Percentiles rank a stretch among this genome's conserved stretches.
phyloP scores from a whole-genome alignment of 2,329 filamentous ascomycete species.

The Lasiodiplodia citricola region DNA sequence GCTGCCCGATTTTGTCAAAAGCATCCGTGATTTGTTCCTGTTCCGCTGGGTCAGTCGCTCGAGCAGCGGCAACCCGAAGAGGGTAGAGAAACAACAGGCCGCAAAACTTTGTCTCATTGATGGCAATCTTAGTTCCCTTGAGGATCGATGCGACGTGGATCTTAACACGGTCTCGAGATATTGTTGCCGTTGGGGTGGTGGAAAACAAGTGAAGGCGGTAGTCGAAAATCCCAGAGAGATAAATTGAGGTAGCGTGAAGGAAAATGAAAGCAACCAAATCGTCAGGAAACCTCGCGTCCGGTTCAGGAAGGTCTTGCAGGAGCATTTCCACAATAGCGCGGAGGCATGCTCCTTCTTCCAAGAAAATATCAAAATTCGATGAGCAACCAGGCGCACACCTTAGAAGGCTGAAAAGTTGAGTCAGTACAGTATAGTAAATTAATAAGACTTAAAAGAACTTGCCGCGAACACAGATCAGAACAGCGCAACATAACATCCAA shows the following conservation, averaged over 20 bases:
- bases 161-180: not conserved
- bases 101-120: not conserved
- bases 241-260: slow-evolving; percentile 10
- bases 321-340: not conserved
- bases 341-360: not conserved
- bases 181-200: not conserved
- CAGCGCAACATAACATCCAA: not conserved
- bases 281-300: not conserved
- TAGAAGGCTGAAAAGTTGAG: not conserved
- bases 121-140: not conserved
- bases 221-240: slow-evolving; percentile 17
- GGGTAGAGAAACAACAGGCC: slow-evolving; percentile 18
- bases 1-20: not conserved
- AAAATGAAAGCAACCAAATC: not conserved
- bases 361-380: not conserved
- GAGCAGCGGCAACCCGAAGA: slow-evolving; percentile 12
- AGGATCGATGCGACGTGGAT: not conserved
- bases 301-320: not conserved
- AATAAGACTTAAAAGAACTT: no score
- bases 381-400: not conserved
- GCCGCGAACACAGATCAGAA: not conserved
- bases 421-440: not conserved
- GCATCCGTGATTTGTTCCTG: not conserved
- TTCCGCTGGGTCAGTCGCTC: not conserved
- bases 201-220: slow-evolving; percentile 2